These are phyloP conservation scores for Psophocarpus tetragonolobus DNA, from an alignment of 306 rosid genomes.

Conservation along the genomic window DNA sequence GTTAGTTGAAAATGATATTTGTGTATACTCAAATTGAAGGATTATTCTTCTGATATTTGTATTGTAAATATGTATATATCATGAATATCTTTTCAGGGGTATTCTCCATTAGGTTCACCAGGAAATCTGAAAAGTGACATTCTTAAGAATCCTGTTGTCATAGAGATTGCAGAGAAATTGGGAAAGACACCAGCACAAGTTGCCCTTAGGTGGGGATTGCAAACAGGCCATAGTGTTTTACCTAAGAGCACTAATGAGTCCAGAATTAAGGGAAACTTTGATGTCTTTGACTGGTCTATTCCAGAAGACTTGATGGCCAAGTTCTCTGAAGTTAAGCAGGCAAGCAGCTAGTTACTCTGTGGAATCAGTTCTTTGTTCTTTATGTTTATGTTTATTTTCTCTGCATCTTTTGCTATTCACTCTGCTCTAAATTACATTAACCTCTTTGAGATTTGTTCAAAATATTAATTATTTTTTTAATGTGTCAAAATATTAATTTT, in stretches of 20 bases:
- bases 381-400: not conserved
- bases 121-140: not conserved
- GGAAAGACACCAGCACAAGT: constrained; percentile 18
- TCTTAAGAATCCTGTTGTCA: not conserved
- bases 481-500: too few relatives aligned
- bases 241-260: not conserved
- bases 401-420: too few relatives aligned
- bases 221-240: not conserved
- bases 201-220: constrained; percentile 19
- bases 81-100: constrained; percentile 3
- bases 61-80: too few relatives aligned
- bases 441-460: too few relatives aligned
- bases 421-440: too few relatives aligned
- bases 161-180: not conserved
- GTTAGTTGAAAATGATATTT: not conserved
- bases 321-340: constrained; percentile 6
- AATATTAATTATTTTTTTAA: too few relatives aligned
- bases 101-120: constrained; percentile 8
- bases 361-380: not conserved
- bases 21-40: too few relatives aligned
- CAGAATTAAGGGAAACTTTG: not conserved
- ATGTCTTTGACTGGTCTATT: constrained; percentile 10
- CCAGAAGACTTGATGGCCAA: not conserved
- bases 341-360: not conserved
- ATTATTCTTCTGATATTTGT: too few relatives aligned